Evolutionary conservation across 768 basidiomycete species (phyloP).

Genomic region (Phanerodontia chrysosporium): DNA sequence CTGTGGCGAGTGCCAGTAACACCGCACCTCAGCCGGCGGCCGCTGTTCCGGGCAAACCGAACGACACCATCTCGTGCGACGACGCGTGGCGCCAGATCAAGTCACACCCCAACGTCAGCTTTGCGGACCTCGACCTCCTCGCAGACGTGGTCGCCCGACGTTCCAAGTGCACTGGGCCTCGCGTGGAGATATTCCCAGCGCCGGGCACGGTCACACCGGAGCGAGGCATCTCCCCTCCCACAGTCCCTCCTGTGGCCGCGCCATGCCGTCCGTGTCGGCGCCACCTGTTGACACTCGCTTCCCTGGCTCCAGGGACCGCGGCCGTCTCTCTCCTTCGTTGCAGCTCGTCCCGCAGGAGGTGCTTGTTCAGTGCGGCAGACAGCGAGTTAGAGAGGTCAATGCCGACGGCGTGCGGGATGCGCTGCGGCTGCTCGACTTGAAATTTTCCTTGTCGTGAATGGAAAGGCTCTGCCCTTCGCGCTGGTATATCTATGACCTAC

Average conservation of each 20-base stretch:
- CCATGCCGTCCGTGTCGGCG: background rate
- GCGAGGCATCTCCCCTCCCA: constrained; percentile 32
- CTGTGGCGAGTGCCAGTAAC: background rate
- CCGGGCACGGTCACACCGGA: constrained; percentile 48
- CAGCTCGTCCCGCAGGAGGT: constrained; percentile 59
- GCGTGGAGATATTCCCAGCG: constrained; percentile 54
- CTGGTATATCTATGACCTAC: background rate
- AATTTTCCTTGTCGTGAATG: constrained; percentile 21
- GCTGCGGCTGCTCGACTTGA: constrained; percentile 62
- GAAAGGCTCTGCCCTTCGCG: background rate
- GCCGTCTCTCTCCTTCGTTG: constrained; percentile 37
- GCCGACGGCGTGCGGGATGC: constrained; percentile 73
- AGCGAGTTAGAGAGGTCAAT: constrained; percentile 60
- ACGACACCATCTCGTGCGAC: constrained; percentile 70
- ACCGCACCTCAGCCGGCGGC: background rate
- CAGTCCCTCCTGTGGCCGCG: constrained; percentile 10
- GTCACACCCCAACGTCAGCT: constrained; percentile 83
- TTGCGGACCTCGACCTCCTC: constrained; percentile 76
- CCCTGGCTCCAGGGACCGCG: too few species aligned
- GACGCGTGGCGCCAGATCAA: constrained; percentile 84
- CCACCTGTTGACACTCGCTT: constrained; percentile 25
- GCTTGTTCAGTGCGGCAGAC: constrained; percentile 57
- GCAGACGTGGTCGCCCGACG: constrained; percentile 87
- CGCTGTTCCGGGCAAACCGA: background rate
- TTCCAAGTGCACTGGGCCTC: constrained; percentile 72